These are phyloP conservation scores for Rutidosis leptorrhynchoides DNA, from an alignment of 129 eudicot species.

Conservation along the genomic window DNA sequence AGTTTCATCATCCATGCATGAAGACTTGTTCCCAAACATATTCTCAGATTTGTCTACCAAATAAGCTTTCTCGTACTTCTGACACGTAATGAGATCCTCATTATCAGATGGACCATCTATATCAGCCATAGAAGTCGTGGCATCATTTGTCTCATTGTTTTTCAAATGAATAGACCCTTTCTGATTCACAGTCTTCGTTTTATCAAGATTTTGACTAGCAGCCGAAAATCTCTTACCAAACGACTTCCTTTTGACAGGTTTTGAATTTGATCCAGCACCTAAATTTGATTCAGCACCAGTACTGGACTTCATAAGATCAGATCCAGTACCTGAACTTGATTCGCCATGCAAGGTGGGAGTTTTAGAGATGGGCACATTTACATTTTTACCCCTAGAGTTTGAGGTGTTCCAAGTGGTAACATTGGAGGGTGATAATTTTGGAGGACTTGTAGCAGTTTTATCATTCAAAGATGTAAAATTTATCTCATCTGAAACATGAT, in stretches of 20 bases:
- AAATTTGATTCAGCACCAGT: no score
- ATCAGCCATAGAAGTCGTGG: conserved; percentile 20
- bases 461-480: no score
- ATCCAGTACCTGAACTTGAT: conserved; percentile 10
- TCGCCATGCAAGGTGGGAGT: conserved; percentile 19
- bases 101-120: conserved; percentile 17
- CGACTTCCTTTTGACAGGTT: conserved; percentile 38
- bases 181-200: conserved; percentile 31
- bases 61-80: conserved; percentile 24
- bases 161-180: conserved; percentile 49
- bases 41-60: conserved; percentile 25
- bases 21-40: background rate
- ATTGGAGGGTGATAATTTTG: conserved; percentile 14
- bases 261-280: conserved; percentile 34
- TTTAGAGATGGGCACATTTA: conserved; percentile 18
- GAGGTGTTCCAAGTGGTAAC: conserved; percentile 10
- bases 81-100: conserved; percentile 12
- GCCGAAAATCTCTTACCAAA: conserved; percentile 47
- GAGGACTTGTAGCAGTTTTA: conserved; percentile 25
- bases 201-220: conserved; percentile 37
- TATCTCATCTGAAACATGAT: no score
- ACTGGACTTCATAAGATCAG: conserved; percentile 30
- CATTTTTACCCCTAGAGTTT: conserved; percentile 31
- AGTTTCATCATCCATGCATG: background rate
- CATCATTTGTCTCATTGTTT: conserved; percentile 31